Base-by-base conservation (phyloP, 305 asterid species). In the Fraxinus latifolia region DNA sequence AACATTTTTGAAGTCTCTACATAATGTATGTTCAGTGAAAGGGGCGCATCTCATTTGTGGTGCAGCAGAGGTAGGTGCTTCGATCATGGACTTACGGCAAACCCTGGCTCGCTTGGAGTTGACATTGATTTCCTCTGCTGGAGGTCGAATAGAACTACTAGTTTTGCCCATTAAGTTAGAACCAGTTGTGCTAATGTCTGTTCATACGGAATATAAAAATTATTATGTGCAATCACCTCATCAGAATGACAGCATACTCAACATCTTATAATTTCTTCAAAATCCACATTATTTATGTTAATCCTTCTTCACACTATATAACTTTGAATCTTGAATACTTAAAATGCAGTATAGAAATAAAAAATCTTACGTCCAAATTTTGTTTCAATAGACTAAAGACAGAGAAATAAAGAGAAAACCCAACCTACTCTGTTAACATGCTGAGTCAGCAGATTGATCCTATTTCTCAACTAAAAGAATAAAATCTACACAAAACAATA, bases 1-100 rank as follows among this genome's bases (percentile, higher is more conserved):
- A 82, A 80, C 80, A 82, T 86, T 84, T 75, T 85, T 78, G 84
- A 75, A 65, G 79, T 85, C 85, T 84, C 87, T 84, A 85, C 82
- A 75, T 68, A 36, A 80, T 65, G 76, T 77, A 78, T 81, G 84
- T 81, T 84, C 83, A 68, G 90, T 80, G 73, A 62, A 37, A 37
- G 83, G 85, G 84, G 84, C 84, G 76, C 67, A 75, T 37, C 84
- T 76, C 81, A 31, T 29, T 58, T 42, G 78, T 82, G 92, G 84
- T 62, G 81, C 86, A 77, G 74, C 84, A 75, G 68, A 7, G 50
- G 83, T 72, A 31, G 86, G 80, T 68, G 73, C 82, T 76, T 78
- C 68, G 81, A 76, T 83, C 4, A 37, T 44, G 55, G 85, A 80
- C 42, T 55, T 77, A 74, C 83, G 68, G 76, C 62, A 81, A 70